Evolutionary conservation across 805 yeast genomes (phyloP).

Genomic region (Kregervanrija pseudodelftensis): DNA sequence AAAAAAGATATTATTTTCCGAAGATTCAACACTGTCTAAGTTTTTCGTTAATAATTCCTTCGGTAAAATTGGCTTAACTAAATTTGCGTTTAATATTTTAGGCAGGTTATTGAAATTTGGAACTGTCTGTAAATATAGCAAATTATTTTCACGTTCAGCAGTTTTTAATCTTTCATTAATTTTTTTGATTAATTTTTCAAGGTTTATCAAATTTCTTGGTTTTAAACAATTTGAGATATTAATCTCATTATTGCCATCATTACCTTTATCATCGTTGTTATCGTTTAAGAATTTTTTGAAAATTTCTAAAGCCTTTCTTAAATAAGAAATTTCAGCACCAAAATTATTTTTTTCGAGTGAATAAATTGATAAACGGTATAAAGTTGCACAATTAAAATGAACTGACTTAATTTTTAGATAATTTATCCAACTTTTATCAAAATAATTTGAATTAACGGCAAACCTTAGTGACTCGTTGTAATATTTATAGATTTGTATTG

Average conservation of each 20-base stretch:
- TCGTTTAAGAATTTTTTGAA: constrained; percentile 34
- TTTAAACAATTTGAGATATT: neutral
- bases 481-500: constrained; percentile 53
- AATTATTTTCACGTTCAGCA: constrained; percentile 74
- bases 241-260: neutral
- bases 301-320: constrained; percentile 35
- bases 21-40: neutral
- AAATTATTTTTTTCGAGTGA: constrained; percentile 43
- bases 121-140: constrained; percentile 63
- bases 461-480: constrained; percentile 42
- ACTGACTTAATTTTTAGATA: constrained; percentile 50
- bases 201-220: constrained; percentile 40
- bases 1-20: constrained; percentile 36
- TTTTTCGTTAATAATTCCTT: constrained; percentile 24
- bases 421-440: constrained; percentile 50
- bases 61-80: constrained; percentile 41
- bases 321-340: constrained; percentile 65
- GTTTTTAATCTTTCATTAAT: constrained; percentile 39
- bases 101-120: constrained; percentile 40
- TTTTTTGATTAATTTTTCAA: constrained; percentile 39
- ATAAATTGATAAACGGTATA: constrained; percentile 50
- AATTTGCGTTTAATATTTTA: constrained; percentile 39
- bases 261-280: constrained; percentile 20
- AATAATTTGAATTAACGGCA: constrained; percentile 32
- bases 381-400: constrained; percentile 70